Percentiles rank a stretch among this genome's conserved stretches.
Evolutionary conservation across 2,329 filamentous ascomycete genomes (phyloP).

Genomic region (Aspergillus unguis): DNA sequence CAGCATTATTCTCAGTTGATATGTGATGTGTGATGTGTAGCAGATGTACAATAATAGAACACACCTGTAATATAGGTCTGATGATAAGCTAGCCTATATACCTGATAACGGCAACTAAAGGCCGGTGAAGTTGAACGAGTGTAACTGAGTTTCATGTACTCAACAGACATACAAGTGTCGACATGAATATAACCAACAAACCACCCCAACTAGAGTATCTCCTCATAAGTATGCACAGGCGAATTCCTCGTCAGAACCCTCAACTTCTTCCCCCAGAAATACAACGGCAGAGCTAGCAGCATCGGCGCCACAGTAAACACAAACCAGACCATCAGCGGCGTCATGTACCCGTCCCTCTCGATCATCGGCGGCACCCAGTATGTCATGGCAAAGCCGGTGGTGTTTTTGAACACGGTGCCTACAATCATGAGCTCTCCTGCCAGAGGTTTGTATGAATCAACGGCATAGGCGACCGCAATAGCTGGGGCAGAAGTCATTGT

Average conservation of each 20-base stretch:
- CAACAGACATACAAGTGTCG: too few relatives aligned
- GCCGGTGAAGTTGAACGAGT: too few relatives aligned
- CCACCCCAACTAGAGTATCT: too few relatives aligned
- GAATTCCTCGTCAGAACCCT: not conserved
- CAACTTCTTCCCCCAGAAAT: constrained; percentile 1
- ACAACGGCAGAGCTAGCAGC: not conserved
- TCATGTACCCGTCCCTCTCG: not conserved
- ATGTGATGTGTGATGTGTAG: not conserved
- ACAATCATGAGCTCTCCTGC: constrained; percentile 8
- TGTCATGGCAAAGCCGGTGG: constrained; percentile 7
- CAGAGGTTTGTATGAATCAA: constrained; percentile 8
- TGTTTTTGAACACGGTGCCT: constrained; percentile 6
- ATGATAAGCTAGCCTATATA: too few relatives aligned
- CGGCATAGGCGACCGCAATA: constrained; percentile 5
- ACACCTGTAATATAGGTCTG: too few relatives aligned
- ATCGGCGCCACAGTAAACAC: constrained; percentile 2
- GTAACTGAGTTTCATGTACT: too few relatives aligned
- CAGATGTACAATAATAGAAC: too few relatives aligned
- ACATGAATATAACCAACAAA: too few relatives aligned
- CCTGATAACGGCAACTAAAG: too few relatives aligned
- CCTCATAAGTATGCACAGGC: not conserved
- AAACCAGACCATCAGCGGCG: constrained; percentile 3
- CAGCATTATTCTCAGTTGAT: not conserved
- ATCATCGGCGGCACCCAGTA: constrained; percentile 2
- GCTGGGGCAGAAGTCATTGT: not conserved